Evolutionary conservation across 306 rosid species (phyloP), one percentile per base, ranked within the genome.

Genomic region (Citrullus mucosospermus): DNA sequence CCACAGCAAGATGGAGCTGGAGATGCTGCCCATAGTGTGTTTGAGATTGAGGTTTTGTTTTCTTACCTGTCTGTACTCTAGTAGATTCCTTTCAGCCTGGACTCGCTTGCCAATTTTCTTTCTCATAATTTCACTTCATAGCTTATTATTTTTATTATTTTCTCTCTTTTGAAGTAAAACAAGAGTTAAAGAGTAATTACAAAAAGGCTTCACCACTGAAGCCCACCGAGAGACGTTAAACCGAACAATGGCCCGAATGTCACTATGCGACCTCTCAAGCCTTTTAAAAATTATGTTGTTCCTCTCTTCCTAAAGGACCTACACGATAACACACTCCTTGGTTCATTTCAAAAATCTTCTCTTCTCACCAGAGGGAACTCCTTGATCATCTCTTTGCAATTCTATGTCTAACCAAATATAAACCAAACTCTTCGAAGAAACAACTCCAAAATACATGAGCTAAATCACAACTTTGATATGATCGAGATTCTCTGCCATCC

Each of bases 1-100:
- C 99, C 99, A 20, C 99, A 96, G 88, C 99, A 96, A 89, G 99
- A 96, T 88, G 99, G 99, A 82, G 93, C 98, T 74, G 96, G 94
- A 81, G 99, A 91, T 88, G 82, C 83, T 34, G 53, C 84, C 4
- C 78, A 89, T 38, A 85, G 82, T 63, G 74, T 69, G 82, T 91
- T 93, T 83, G 91, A 96, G 87, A 86, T 89, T 80, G 99, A 96
- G 97, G 99, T 91, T 12, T 38, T 66, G 51, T 74, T 75, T 60
- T 51, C 41, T 13, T 53, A 59, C 62, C 50, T 44, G 30, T 48
- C 44, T 44, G 34, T 7, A 53, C 30, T 18, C 34, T 18, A 18
- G n/a, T 30, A 75, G 32, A 53, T 75, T 34, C 55, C 20, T 15
- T 55, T 39, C 1, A 41, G 56, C 56, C 63, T 20, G 41, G n/a